Evolutionary conservation across 2,329 filamentous ascomycete genomes (phyloP).

Genomic region (Talaromyces sp.): DNA sequence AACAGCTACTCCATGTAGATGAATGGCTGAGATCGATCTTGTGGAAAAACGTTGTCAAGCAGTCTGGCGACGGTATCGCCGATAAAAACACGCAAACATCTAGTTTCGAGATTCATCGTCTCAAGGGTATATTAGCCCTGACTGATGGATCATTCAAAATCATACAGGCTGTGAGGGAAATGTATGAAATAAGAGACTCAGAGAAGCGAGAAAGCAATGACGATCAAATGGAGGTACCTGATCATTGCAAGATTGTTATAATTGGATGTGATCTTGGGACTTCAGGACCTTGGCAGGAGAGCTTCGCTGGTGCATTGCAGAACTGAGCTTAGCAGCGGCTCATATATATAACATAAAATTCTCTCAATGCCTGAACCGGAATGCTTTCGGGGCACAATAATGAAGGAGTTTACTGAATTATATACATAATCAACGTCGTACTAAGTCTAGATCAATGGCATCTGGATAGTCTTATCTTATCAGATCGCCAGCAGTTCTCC

Average conservation of each 20-base stretch:
- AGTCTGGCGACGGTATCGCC: conserved; percentile 6
- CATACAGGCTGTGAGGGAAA: conserved; percentile 84
- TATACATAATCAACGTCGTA: neutral
- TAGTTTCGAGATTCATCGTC: conserved; percentile 75
- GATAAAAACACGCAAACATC: conserved; percentile 21
- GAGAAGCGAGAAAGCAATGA: conserved; percentile 20
- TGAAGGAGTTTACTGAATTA: neutral
- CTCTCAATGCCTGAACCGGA: neutral
- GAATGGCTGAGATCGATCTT: conserved; percentile 76
- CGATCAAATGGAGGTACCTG: conserved; percentile 22
- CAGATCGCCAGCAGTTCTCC: conserved; percentile 6
- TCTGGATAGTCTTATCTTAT: conserved; percentile 5
- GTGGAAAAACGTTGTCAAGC: conserved; percentile 61
- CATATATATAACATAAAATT: neutral
- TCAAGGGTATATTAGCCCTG: conserved; percentile 75
- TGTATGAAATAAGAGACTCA: conserved; percentile 82
- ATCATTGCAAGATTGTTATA: conserved; percentile 44
- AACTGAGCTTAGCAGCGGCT: neutral
- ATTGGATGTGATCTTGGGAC: conserved; percentile 44
- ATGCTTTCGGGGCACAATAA: neutral
- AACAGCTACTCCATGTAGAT: conserved; percentile 65
- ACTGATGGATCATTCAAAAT: conserved; percentile 65
- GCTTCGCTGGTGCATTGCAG: conserved; percentile 23
- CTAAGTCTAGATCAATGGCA: neutral
- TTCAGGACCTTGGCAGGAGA: conserved; percentile 34